These are phyloP conservation scores for Lumnitzera racemosa DNA, from an alignment of 345 rosid genomes.

Conservation along the genomic window DNA sequence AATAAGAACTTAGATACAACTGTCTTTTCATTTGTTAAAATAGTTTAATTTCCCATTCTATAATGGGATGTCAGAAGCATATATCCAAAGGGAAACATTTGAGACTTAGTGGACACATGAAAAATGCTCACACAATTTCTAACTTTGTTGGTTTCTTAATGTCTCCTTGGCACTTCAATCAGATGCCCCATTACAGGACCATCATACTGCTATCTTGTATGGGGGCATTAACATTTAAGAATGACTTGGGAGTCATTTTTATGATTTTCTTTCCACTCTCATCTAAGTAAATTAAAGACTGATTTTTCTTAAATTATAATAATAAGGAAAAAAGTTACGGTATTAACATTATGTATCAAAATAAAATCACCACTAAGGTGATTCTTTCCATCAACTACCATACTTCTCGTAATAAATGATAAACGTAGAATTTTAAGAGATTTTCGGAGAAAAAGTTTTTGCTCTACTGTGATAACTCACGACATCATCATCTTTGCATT, in stretches of 20 bases:
- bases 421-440: too few species aligned
- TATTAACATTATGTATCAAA: too few species aligned
- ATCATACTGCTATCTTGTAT: too few species aligned
- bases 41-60: not conserved
- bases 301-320: slow-evolving; percentile 5
- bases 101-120: slow-evolving; percentile 3
- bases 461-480: not conserved
- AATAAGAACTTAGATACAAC: too few species aligned
- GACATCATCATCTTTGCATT: slow-evolving; percentile 4
- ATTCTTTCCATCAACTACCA: too few species aligned
- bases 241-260: not conserved
- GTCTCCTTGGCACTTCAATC: slow-evolving; percentile 5
- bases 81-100: slow-evolving; percentile 11
- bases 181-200: not conserved
- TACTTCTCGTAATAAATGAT: too few species aligned
- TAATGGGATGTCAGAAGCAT: not conserved
- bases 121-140: slow-evolving; percentile 2
- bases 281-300: slow-evolving; percentile 2
- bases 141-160: slow-evolving; percentile 12
- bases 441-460: too few species aligned
- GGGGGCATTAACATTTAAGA: too few species aligned
- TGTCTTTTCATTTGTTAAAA: not conserved
- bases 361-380: too few species aligned
- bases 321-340: not conserved
- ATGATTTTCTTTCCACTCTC: not conserved